A percentile compares a stretch with the other conserved stretches of the same genome.
phyloP scores from a whole-genome alignment of 352 stramenopile genomes.

The Thalassiosira livingstoniorum region DNA sequence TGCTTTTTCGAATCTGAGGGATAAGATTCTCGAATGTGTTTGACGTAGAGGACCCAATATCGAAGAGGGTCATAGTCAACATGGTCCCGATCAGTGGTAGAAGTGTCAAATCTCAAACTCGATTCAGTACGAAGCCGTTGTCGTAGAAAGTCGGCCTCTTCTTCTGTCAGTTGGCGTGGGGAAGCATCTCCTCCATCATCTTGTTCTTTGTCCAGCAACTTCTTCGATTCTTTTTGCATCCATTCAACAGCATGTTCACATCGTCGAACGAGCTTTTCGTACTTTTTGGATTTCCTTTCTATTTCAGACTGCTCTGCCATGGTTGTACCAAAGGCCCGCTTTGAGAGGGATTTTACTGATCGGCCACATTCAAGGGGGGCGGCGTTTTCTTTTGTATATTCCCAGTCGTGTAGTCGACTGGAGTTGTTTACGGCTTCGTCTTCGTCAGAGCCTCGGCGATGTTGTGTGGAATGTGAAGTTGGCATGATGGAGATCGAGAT shows the following conservation, averaged over 20 bases:
- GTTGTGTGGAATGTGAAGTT: background rate
- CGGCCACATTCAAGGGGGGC: conserved; percentile 77
- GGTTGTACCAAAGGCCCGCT: conserved; percentile 44
- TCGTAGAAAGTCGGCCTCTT: conserved; percentile 22
- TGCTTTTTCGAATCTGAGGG: conserved; percentile 74
- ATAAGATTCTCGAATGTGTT: conserved; percentile 76
- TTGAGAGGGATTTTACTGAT: conserved; percentile 43
- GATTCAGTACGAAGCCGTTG: conserved; percentile 26
- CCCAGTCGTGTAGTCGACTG: conserved; percentile 62
- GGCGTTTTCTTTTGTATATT: conserved; percentile 84
- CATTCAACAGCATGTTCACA: conserved; percentile 51
- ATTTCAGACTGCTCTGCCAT: conserved; percentile 25
- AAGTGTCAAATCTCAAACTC: conserved; percentile 37
- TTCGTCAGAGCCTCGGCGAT: conserved; percentile 6
- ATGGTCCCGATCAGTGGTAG: conserved; percentile 30
- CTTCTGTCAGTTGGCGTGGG: conserved; percentile 26
- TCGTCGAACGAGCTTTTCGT: conserved; percentile 43
- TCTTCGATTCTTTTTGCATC: conserved; percentile 32
- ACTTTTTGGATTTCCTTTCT: conserved; percentile 55
- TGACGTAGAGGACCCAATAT: conserved; percentile 83
- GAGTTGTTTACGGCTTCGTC: background rate
- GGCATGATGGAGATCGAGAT: no score
- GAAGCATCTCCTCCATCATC: conserved; percentile 3
- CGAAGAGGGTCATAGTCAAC: conserved; percentile 70
- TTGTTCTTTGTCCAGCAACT: background rate